Evolutionary conservation across 2,329 filamentous ascomycete genomes (phyloP), one percentile per base, ranked within the genome.

Genomic region (Penicillium sp.): DNA sequence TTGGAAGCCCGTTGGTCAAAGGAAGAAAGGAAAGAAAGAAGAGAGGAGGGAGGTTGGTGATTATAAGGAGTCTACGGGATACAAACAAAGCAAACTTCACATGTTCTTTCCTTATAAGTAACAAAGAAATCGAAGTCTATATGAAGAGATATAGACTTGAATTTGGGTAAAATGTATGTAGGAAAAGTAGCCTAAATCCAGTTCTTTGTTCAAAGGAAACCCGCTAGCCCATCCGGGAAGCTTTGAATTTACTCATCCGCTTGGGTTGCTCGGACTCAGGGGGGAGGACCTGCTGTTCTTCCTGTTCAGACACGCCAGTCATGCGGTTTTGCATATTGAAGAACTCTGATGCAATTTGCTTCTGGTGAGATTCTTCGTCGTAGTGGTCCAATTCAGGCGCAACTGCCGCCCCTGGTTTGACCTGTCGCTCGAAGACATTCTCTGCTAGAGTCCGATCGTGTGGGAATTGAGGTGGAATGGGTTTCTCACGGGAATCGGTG

Each of bases 341-440:
- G 71, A 96, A 96, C 67, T 95, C 89, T 35, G 84, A 83, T 7
- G 89, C 87, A 13, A 96, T 85, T 70, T 96, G 88, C 58, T 89
- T 85, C 49, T 88, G 82, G 47, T 93, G 78, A 29, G 92, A 76
- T 18, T 84, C 79, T 5, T 88, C 84, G 62, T 96, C 88, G 36
- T 93, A 78, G 60, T 89, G 86, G 61, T 89, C 83, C 0, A 84
- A 83, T 56, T 80, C 77, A 1, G 76, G 76, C 51, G 60, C 74
- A 1, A 57, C 51, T 10, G 61, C 64, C 2, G 58, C 66, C n/a
- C 72, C 71, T 11, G 70, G 59, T 1, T 68, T 46, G 1, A 69
- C 56, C 2, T 72, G 63, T 18, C 83, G 80, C 67, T 86, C 84
- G 32, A 84, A 69, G 11, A 86, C 71, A 0, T 69, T 81, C 27